Conservation (phyloP, 176 grass and related monocot species). For the Oryza longistaminata region DNA sequence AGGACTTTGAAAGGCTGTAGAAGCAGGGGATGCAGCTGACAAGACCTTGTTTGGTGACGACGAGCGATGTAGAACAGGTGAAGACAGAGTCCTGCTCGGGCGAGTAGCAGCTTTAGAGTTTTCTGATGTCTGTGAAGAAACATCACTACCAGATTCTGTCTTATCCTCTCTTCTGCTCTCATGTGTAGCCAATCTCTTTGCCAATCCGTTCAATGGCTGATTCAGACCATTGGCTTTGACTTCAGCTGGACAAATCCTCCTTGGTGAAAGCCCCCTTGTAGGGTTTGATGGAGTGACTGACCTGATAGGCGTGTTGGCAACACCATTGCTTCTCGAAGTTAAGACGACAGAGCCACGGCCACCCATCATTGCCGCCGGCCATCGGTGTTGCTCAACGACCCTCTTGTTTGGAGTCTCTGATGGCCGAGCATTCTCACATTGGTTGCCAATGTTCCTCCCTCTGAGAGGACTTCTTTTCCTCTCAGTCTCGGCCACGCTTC, state of each 20-base stretch:
- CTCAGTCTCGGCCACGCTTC: slow-evolving; percentile 14
- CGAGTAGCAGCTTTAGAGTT: slow-evolving; percentile 1
- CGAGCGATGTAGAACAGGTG: slow-evolving; percentile 6
- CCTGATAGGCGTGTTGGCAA: slow-evolving; percentile 27
- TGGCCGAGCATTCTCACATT: slow-evolving; percentile 40
- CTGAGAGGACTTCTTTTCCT: slow-evolving; percentile 61
- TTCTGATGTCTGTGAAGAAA: slow-evolving; percentile 41
- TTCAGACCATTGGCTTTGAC: slow-evolving; percentile 22
- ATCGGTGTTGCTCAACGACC: slow-evolving; percentile 45
- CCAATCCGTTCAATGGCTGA: slow-evolving; percentile 4
- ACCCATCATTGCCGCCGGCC: slow-evolving; percentile 52
- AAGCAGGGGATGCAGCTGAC: slow-evolving; percentile 22
- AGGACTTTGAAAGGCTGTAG: slow-evolving; percentile 41
- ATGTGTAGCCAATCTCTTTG: slow-evolving; percentile 17
- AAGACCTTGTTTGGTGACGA: slow-evolving; percentile 37
- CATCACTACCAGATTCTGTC: slow-evolving; percentile 16
- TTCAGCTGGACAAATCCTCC: slow-evolving; percentile 23
- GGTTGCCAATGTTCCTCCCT: slow-evolving; percentile 41
- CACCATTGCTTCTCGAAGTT: slow-evolving; percentile 21
- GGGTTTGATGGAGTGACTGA: slow-evolving; percentile 13
- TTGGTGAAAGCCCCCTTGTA: slow-evolving; percentile 18
- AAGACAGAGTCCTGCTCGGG: neutral
- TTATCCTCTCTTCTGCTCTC: slow-evolving; percentile 31
- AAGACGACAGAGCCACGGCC: slow-evolving; percentile 31
- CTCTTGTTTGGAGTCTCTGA: slow-evolving; percentile 7